Evolutionary conservation across 768 basidiomycete genomes (phyloP), one percentile per base, ranked within the genome.

Genomic region (Termitomyces bulborhizus): DNA sequence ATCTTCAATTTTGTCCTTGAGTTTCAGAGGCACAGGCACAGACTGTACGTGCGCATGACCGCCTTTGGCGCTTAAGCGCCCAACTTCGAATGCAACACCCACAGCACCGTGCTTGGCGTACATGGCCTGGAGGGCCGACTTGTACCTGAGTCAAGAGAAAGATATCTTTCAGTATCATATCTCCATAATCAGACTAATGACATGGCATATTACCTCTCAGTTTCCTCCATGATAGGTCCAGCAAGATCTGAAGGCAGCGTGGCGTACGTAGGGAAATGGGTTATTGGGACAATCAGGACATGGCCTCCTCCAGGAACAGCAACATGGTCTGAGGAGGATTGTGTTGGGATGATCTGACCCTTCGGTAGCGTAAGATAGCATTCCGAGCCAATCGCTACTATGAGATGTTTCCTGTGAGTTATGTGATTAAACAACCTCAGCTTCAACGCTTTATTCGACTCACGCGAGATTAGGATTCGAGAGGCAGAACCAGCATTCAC

Each of bases 401-500:
- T 95, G 59, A 98, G 83, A 65, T 98, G 92, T 73, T 98, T 99
- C 55, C 92, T 95, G 53, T 29, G 29, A 37, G 32, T 21, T 41
- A 24, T 26, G 51, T 65, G 45, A 63, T 46, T n/a, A 45, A 36
- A 13, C 29, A 34, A 44, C 43, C 32, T 50, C 48, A 2, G 51
- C 40, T 32, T 24, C 18, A 49, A 40, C 52, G 37, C 54, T 27
- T 49, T 24, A 41, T 39, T 18, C 34, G 24, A 78, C 88, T 59
- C 65, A 92, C 85, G 91, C 87, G 39, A 98, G 76, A 61, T 83
- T 86, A 1, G 96, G 95, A 66, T 98, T 98, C 41, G 93, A 95
- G 51, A 99, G 70, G 68, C 97, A 99, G 74, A 99, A 98, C 96
- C 96, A 98, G 70, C 96, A 98, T 68, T 94, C 90, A 54, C 90